Base-by-base conservation (phyloP, 202 grass and related monocot genomes). In the Dendrocalamus latiflorus region DNA sequence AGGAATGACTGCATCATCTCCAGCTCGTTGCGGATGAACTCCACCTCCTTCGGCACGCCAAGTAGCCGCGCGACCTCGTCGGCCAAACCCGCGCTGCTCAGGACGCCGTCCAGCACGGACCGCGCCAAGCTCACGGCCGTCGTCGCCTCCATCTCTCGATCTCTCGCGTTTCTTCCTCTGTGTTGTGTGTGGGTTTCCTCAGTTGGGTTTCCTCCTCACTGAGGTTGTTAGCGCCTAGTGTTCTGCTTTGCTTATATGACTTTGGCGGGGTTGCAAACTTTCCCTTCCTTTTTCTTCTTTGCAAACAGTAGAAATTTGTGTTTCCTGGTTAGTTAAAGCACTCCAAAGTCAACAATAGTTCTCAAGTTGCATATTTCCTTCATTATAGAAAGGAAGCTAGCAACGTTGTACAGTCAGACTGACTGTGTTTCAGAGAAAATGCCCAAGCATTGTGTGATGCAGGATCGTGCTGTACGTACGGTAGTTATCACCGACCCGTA, bases 1-100 rank as follows among this genome's bases (percentile, higher is more conserved):
- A 87, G 72, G 72, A 77, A 87, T 1, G 85, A 50, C 33, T 36
- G 79, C 85, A 82, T 82, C 85, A 87, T 87, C 34, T 82, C 78
- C 54, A 87, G 79, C 85, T 87, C 79, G 34, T 33, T 24, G 64
- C 85, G 72, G 72, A 82, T 87, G 79, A 87, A 87, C 6, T 62
- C 65, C 65, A 70, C 85, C 72, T 87, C 85, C 44, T 20, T 17
- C 0, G 15, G 64, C 0, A 86, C 70, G 1, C 84, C 84, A 0
- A 82, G 36, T 2, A 87, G 79, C 2, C 66, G 56, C 8, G 79
- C 85, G 12, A 63, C 78, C 63, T 87, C 71, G 78, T 82, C 64
- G 33, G 64, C 62, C 51, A 87, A 26, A 0, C 78, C 38, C 20
- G 53, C 71, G 43, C 85, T 71, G 28, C 48, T 83, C 49, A 88